Evolutionary conservation across 2,329 filamentous ascomycete species (phyloP).

Genomic region (Phoma herbarum): DNA sequence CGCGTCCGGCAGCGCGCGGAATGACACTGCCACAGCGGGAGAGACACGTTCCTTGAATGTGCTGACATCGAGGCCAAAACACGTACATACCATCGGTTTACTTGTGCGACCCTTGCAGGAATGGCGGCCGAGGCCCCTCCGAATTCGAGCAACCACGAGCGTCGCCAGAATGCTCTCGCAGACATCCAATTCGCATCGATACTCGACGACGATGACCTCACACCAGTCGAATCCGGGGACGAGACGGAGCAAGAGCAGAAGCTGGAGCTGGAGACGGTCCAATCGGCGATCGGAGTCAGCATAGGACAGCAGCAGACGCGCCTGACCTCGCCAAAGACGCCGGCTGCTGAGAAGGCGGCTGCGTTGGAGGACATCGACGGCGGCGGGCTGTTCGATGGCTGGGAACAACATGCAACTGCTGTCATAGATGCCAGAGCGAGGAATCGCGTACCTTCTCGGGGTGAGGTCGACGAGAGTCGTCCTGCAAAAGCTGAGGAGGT

Average conservation of each 20-base stretch:
- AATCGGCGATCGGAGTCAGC: conserved; percentile 65
- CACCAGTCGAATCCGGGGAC: conserved; percentile 55
- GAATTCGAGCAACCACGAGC: conserved; percentile 14
- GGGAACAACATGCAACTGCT: conserved; percentile 35
- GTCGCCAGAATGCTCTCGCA: conserved; percentile 51
- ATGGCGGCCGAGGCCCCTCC: conserved; percentile 13
- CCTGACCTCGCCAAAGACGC: conserved; percentile 65
- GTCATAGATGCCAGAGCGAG: conserved; percentile 12
- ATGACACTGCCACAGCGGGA: conserved; percentile 40
- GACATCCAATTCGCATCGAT: conserved; percentile 54
- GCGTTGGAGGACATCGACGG: conserved; percentile 59
- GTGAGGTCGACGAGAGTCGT: conserved; percentile 9
- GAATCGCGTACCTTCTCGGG: not conserved
- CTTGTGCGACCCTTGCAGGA: conserved; percentile 35
- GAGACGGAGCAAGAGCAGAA: conserved; percentile 44
- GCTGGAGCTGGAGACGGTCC: conserved; percentile 51
- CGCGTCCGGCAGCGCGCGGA: conserved; percentile 36
- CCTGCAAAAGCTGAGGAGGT: conserved; percentile 6
- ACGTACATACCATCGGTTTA: conserved; percentile 14
- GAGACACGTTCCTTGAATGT: conserved; percentile 28
- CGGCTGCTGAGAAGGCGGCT: conserved; percentile 67
- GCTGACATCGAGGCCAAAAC: conserved; percentile 22
- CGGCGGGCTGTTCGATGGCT: conserved; percentile 59
- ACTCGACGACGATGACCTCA: conserved; percentile 50
- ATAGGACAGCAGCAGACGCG: conserved; percentile 66